These are phyloP conservation scores for Arabidopsis lyrata DNA, from an alignment of 441 rosid species.

Conservation along the genomic window DNA sequence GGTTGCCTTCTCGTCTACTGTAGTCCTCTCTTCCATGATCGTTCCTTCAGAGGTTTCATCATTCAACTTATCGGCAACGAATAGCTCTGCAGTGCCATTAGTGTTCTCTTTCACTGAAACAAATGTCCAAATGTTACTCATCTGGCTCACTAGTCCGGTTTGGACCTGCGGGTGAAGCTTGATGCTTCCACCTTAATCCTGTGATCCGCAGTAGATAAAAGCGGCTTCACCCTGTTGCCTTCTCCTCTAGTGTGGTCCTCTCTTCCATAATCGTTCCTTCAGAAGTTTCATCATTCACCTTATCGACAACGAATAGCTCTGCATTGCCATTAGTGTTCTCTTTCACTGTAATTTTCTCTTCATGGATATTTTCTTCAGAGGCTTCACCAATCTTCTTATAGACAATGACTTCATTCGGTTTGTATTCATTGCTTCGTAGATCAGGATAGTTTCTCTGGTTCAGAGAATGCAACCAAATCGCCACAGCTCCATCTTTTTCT, in stretches of 20 bases:
- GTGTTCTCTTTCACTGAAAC: no score
- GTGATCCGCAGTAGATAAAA: background rate
- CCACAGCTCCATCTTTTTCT: slow-evolving; percentile 82
- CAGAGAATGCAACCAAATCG: slow-evolving; percentile 93
- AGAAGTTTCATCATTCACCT: slow-evolving; percentile 27
- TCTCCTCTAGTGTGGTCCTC: background rate
- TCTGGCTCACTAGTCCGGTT: no score
- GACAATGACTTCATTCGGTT: slow-evolving; percentile 39
- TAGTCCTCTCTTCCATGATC: background rate
- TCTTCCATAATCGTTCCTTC: slow-evolving; percentile 20
- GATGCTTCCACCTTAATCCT: no score
- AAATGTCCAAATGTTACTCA: no score
- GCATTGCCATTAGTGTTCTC: slow-evolving; percentile 21
- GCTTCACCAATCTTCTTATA: slow-evolving; percentile 38
- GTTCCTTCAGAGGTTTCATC: slow-evolving; percentile 32
- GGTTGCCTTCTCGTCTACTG: background rate
- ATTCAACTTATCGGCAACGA: slow-evolving; percentile 3
- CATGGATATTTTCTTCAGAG: slow-evolving; percentile 26
- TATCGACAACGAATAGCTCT: background rate
- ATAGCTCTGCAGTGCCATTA: no score
- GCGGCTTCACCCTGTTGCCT: slow-evolving; percentile 11
- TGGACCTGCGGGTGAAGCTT: background rate
- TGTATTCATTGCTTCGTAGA: slow-evolving; percentile 44
- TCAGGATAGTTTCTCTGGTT: slow-evolving; percentile 87
- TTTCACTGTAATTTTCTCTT: slow-evolving; percentile 32